Base-by-base conservation (phyloP, 2,329 filamentous ascomycete genomes). In the Grosmannia penicillata region DNA sequence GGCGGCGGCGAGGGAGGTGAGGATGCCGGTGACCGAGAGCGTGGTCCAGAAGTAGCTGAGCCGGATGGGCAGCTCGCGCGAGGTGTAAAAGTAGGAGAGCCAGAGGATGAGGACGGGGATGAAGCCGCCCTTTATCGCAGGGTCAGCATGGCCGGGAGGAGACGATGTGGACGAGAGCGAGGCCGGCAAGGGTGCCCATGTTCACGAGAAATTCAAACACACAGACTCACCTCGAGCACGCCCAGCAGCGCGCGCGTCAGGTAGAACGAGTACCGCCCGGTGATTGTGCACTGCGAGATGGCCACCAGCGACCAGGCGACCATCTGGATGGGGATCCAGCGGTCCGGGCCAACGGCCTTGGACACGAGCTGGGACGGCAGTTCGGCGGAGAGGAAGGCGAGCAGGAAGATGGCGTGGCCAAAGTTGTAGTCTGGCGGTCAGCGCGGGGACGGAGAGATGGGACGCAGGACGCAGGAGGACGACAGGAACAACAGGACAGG, bases 331-430 rank as follows among this genome's bases (percentile, higher is more conserved):
- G 56, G 56, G 22, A 58, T 57, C 56, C 57, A 59, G 4, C 52
- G 48, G 36, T 58, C 55, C 1, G 49, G 49, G 13, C 52, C 56
- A 2, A 60, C 45, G 48, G 65, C 66, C 51, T 78, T 78, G 31
- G 62, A 67, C 13, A 78, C 49, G 8, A 78, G 59, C 47, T 78
- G 72, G 0, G 72, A 77, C 0, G 74, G 74, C 2, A 78, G 54
- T 47, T 78, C 74, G 0, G 73, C 70, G 5, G 62, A 53, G 2
- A 76, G 53, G 45, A 75, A 75, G 0, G 61, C 61, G 4, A 72
- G 50, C 1, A 62, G 58, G 45, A 72, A 75, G 33, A 75, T 61
- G 0, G 66, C 70, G 48, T 73, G 61, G 21, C 71, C 71, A 14
- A 64, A 52, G 48, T 74, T 75, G 49, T 66, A 70, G 39, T 66